These are phyloP conservation scores for Vinca minor DNA, from an alignment of 257 asterid species.

Conservation along the genomic window DNA sequence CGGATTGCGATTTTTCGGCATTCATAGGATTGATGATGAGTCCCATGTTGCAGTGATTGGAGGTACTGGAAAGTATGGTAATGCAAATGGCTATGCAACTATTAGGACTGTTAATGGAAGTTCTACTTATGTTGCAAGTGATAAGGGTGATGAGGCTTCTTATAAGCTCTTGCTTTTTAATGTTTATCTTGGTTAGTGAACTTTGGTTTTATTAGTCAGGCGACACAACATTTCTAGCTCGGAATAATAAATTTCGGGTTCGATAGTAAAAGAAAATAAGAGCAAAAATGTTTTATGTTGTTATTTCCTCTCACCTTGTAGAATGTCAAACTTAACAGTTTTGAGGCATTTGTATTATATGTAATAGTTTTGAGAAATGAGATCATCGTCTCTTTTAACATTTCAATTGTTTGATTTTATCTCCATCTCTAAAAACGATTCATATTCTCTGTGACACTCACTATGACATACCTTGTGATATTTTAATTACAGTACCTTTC, in stretches of 20 bases:
- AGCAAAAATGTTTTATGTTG: not conserved
- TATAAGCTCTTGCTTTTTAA: slow-evolving; percentile 15
- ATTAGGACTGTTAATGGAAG: slow-evolving; percentile 20
- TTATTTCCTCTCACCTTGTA: not conserved
- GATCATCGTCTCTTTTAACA: not conserved
- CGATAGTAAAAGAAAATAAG: too few species aligned
- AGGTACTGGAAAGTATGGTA: slow-evolving; percentile 56
- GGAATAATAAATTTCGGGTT: too few species aligned
- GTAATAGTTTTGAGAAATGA: not conserved
- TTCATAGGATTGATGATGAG: slow-evolving; percentile 46
- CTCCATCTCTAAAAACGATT: not conserved
- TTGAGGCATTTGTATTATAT: too few species aligned
- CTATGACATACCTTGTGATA: too few species aligned
- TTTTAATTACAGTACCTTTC: too few species aligned
- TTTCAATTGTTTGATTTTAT: not conserved
- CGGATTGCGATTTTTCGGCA: slow-evolving; percentile 58
- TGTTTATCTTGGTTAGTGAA: slow-evolving; percentile 21
- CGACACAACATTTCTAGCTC: too few species aligned
- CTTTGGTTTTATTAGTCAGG: slow-evolving; percentile 18
- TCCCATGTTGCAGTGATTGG: slow-evolving; percentile 70
- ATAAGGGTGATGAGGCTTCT: too few species aligned
- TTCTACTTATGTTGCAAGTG: too few species aligned
- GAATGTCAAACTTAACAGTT: too few species aligned
- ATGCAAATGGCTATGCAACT: slow-evolving; percentile 65
- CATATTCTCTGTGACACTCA: too few species aligned